Conservation (phyloP, 1,139 yeast species). For the Kodamaea derodonti region DNA sequence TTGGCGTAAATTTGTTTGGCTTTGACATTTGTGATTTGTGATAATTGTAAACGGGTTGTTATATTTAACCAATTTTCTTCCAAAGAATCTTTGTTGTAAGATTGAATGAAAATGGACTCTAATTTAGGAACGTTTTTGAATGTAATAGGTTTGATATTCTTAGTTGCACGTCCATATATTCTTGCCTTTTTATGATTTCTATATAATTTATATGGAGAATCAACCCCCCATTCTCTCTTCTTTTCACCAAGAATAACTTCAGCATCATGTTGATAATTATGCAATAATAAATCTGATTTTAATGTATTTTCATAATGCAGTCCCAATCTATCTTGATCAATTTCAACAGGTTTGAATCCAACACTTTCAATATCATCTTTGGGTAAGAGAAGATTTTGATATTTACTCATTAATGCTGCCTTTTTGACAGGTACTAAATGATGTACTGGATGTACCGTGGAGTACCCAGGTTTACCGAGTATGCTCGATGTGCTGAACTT, state of each 20-base stretch:
- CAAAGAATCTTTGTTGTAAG: slow-evolving; percentile 74
- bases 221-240: slow-evolving; percentile 80
- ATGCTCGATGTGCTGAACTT: slow-evolving; percentile 41
- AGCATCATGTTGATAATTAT: slow-evolving; percentile 68
- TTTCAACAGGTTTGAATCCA: slow-evolving; percentile 68
- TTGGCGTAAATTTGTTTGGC: slow-evolving; percentile 72
- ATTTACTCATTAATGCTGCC: slow-evolving; percentile 63
- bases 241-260: slow-evolving; percentile 58
- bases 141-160: slow-evolving; percentile 64
- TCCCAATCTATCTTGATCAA: slow-evolving; percentile 73
- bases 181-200: slow-evolving; percentile 66
- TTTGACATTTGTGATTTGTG: slow-evolving; percentile 89
- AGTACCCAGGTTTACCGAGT: slow-evolving; percentile 61
- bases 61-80: slow-evolving; percentile 72
- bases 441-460: slow-evolving; percentile 86
- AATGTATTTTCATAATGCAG: slow-evolving; percentile 75
- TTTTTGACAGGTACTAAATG: slow-evolving; percentile 78
- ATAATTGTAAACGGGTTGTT: slow-evolving; percentile 75
- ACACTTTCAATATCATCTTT: slow-evolving; percentile 73
- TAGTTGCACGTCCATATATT: slow-evolving; percentile 66
- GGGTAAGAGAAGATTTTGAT: slow-evolving; percentile 60
- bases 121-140: slow-evolving; percentile 70
- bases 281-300: slow-evolving; percentile 72
- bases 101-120: slow-evolving; percentile 62
- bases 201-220: slow-evolving; percentile 85